Evolutionary conservation across 2,329 filamentous ascomycete genomes (phyloP).

Genomic region (Aschersonia sp.): DNA sequence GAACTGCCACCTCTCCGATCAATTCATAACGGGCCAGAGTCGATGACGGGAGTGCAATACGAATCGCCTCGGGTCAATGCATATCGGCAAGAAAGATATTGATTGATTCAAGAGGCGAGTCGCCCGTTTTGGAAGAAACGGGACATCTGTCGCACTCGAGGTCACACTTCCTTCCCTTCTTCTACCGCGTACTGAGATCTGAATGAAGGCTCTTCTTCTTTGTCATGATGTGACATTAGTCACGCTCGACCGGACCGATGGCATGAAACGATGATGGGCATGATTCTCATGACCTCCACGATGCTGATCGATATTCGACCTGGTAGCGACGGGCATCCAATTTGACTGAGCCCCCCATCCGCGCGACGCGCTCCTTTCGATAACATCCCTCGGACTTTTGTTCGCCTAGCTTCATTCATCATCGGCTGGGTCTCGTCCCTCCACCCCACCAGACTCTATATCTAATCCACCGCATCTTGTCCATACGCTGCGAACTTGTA

Average conservation of each 20-base stretch:
- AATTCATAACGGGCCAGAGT: conserved; percentile 36
- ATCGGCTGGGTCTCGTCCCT: too few species aligned
- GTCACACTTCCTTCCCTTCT: too few species aligned
- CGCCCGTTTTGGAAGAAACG: background rate
- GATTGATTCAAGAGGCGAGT: background rate
- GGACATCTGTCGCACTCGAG: background rate
- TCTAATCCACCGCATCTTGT: too few species aligned
- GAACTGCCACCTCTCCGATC: conserved; percentile 44
- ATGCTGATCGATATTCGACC: too few species aligned
- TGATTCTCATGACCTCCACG: background rate
- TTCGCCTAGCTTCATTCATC: too few species aligned
- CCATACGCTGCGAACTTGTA: too few species aligned
- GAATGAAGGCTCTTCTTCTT: background rate
- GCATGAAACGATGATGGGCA: background rate
- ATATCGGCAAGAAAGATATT: conserved; percentile 28
- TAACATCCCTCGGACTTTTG: too few species aligned
- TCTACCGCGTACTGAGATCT: too few species aligned
- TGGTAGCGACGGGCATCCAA: too few species aligned
- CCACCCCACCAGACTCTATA: too few species aligned
- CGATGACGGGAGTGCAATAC: conserved; percentile 55
- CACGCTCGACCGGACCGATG: background rate
- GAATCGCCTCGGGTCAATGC: conserved; percentile 33
- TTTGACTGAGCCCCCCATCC: too few species aligned
- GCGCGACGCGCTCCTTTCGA: too few species aligned
- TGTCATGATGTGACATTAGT: background rate